These are phyloP conservation scores for Colletotrichum sansevieriae DNA, from an alignment of 2,329 filamentous ascomycete genomes.

Conservation along the genomic window DNA sequence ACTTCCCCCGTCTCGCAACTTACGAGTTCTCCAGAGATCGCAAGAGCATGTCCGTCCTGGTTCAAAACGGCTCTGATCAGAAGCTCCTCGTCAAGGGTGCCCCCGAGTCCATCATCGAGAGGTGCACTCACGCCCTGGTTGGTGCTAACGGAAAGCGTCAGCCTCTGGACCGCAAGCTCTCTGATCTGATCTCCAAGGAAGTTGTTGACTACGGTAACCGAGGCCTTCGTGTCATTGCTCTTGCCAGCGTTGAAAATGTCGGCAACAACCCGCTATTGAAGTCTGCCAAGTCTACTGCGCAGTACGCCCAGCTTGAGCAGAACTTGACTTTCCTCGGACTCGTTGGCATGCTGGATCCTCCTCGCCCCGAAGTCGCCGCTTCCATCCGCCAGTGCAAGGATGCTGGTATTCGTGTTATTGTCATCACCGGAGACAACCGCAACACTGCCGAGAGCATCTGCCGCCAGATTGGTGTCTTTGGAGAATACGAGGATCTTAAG, in stretches of 20 bases:
- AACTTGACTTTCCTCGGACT: slow-evolving; percentile 94
- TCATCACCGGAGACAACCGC: slow-evolving; percentile 98
- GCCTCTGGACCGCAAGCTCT: slow-evolving; percentile 76
- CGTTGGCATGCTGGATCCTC: slow-evolving; percentile 96
- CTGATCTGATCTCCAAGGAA: slow-evolving; percentile 79
- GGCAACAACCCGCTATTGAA: slow-evolving; percentile 76
- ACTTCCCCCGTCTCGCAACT: slow-evolving; percentile 81
- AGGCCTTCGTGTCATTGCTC: slow-evolving; percentile 93
- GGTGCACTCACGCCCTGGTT: slow-evolving; percentile 85
- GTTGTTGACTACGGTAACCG: slow-evolving; percentile 91
- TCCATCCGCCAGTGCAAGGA: slow-evolving; percentile 92
- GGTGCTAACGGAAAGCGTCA: slow-evolving; percentile 85
- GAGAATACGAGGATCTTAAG: slow-evolving; percentile 80
- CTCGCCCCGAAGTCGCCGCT: slow-evolving; percentile 87
- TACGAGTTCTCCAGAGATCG: slow-evolving; percentile 98
- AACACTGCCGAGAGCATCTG: slow-evolving; percentile 99
- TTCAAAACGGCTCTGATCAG: slow-evolving; percentile 76
- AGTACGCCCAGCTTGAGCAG: slow-evolving; percentile 91
- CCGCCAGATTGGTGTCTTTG: slow-evolving; percentile 95
- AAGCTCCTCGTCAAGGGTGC: slow-evolving; percentile 96
- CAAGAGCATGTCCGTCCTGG: slow-evolving; percentile 99
- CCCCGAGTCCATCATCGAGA: slow-evolving; percentile 92
- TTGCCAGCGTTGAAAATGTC: slow-evolving; percentile 86
- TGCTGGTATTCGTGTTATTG: slow-evolving; percentile 95
- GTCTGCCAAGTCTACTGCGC: slow-evolving; percentile 82